Evolutionary conservation across 2,329 filamentous ascomycete genomes (phyloP).

Genomic region (Ophiosphaerella korrae): DNA sequence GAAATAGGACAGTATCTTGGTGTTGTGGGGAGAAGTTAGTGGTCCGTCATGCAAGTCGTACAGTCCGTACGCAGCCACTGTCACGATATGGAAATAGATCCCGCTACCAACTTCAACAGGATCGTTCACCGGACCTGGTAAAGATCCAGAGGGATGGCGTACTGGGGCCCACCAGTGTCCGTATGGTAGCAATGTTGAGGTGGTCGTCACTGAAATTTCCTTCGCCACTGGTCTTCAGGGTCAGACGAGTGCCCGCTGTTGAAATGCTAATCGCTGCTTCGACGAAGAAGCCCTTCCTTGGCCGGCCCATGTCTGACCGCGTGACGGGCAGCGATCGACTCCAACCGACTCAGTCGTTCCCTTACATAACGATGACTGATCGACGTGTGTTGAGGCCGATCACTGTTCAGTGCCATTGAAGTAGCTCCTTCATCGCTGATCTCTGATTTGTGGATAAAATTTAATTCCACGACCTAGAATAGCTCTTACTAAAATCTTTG

Average conservation of each 20-base stretch:
- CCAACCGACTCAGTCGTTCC: no score
- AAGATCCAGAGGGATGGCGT: not conserved
- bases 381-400: no score
- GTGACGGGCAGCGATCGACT: not conserved
- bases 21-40: not conserved
- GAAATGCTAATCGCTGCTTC: not conserved
- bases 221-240: not conserved
- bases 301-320: not conserved
- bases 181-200: not conserved
- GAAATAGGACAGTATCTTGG: not conserved
- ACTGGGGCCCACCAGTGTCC: not conserved
- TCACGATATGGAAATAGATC: not conserved
- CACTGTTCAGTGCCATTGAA: no score
- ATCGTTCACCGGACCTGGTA: not conserved
- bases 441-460: no score
- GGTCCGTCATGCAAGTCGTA: constrained; percentile 1
- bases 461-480: no score
- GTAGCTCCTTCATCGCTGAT: no score
- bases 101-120: not conserved
- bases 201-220: not conserved
- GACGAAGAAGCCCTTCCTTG: not conserved
- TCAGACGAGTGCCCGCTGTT: not conserved
- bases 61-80: constrained; percentile 7
- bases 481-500: no score
- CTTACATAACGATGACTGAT: no score